phyloP scores from a whole-genome alignment of 257 asterid genomes.

The Voacanga thouarsii region DNA sequence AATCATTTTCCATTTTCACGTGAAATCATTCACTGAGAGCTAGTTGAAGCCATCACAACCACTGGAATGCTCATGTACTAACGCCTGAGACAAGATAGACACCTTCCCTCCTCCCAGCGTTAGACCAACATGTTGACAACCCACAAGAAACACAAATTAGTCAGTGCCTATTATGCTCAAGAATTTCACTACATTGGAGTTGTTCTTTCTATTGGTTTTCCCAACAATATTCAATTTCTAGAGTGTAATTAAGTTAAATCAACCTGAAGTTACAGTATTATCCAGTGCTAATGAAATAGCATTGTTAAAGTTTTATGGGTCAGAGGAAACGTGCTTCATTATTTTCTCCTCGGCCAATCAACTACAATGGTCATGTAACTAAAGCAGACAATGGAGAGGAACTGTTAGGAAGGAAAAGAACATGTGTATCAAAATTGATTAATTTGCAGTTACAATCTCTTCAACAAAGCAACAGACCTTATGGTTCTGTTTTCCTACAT shows the following conservation, averaged over 20 bases:
- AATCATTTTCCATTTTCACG: too few species aligned
- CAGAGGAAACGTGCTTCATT: neutral
- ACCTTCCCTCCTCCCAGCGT: too few species aligned
- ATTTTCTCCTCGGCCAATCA: neutral
- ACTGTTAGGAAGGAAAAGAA: neutral
- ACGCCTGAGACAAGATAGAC: too few species aligned
- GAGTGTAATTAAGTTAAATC: neutral
- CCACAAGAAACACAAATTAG: too few species aligned
- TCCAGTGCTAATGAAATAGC: neutral
- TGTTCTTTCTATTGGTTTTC: neutral
- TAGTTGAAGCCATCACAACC: too few species aligned
- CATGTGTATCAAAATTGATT: neutral
- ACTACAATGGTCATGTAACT: neutral
- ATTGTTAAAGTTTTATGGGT: neutral
- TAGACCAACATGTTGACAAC: too few species aligned
- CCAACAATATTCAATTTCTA: too few species aligned
- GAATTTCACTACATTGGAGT: neutral
- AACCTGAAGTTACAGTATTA: neutral
- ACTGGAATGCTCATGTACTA: too few species aligned
- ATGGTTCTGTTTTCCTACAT: neutral
- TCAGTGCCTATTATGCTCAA: too few species aligned
- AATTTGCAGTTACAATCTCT: neutral
- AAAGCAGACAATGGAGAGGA: neutral
- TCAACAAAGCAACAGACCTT: neutral
- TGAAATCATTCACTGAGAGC: too few species aligned